Conservation (phyloP, 129 eudicot species). For the Arctium lappa region DNA sequence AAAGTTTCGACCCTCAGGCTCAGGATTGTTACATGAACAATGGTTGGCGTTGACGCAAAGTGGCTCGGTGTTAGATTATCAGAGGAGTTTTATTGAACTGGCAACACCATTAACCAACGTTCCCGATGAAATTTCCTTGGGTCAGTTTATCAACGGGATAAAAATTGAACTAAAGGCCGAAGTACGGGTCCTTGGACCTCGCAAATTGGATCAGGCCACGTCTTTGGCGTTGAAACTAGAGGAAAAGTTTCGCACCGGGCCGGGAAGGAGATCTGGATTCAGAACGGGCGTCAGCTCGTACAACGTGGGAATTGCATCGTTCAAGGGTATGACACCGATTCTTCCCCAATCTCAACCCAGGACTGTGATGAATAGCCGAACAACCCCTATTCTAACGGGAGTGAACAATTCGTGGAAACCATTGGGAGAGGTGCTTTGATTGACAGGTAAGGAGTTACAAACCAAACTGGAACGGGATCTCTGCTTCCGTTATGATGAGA, state of each 20-base stretch:
- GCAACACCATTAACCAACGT: not conserved
- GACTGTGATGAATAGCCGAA: not conserved
- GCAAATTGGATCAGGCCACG: not conserved
- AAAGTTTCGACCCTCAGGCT: not conserved
- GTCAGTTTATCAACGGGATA: not conserved
- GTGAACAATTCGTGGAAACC: not conserved
- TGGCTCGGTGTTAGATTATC: not conserved
- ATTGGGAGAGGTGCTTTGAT: not conserved
- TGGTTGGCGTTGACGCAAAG: not conserved
- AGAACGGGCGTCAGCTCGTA: not conserved
- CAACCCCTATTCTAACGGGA: not conserved
- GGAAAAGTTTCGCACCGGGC: not conserved
- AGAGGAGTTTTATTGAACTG: not conserved
- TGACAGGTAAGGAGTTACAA: not conserved
- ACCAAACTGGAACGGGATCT: not conserved
- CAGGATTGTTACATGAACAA: not conserved
- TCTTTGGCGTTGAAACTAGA: not conserved
- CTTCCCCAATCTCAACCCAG: not conserved
- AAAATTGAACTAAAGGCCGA: not conserved
- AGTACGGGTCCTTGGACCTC: not conserved
- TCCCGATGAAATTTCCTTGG: not conserved
- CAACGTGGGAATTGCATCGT: not conserved
- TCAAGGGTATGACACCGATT: not conserved
- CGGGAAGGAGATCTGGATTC: not conserved
- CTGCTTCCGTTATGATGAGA: not conserved